Evolutionary conservation across 441 rosid species (phyloP), one percentile per base, ranked within the genome.

Genomic region (Syzygium malaccense): DNA sequence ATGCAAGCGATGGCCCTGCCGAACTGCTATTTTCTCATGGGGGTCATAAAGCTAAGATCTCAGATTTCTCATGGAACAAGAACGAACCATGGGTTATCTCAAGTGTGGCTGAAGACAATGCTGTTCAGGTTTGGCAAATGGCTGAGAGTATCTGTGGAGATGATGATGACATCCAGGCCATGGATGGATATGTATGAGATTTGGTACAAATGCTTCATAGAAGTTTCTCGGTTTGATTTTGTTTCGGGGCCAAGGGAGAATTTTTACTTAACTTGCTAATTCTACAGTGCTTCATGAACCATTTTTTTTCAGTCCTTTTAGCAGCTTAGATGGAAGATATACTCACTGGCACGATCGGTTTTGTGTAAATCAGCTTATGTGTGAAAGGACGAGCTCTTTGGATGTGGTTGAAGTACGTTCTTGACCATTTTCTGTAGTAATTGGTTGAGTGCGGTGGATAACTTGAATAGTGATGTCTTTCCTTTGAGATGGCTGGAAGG

Each of bases 11-110:
- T 89, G 98, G 99, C 85, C 97, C 99, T 60, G 97, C 99, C 0
- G 99, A 96, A 92, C 95, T 96, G 60, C 96, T 96, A 3, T 98
- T 96, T 90, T 94, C 96, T 54, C 99, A 95, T 64, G 99, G 98
- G 66, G 99, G 99, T 64, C 99, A 98, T 92, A 95, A 93, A 90
- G 96, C 96, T 8, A 95, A 94, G 92, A 94, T 98, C 87, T 94
- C 97, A 17, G 99, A 98, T 88, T 96, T 97, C 90, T 93, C 98
- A 37, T 95, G 98, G 99, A 96, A 97, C 94, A 92, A 93, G 75
- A 94, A 93, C 85, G 96, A 94, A 92, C 95, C 96, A 3, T 94
- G 98, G 98, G 95, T 96, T 90, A 95, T 98, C 86, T 90, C 99
- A 51, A 97, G 96, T 60, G 99, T 95, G 84, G 98, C 98, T 8